A percentile compares a stretch with the other conserved stretches of the same genome.
These are phyloP conservation scores for Globisporangium cystogenes DNA, from an alignment of 352 stramenopile genomes.

Conservation along the genomic window DNA sequence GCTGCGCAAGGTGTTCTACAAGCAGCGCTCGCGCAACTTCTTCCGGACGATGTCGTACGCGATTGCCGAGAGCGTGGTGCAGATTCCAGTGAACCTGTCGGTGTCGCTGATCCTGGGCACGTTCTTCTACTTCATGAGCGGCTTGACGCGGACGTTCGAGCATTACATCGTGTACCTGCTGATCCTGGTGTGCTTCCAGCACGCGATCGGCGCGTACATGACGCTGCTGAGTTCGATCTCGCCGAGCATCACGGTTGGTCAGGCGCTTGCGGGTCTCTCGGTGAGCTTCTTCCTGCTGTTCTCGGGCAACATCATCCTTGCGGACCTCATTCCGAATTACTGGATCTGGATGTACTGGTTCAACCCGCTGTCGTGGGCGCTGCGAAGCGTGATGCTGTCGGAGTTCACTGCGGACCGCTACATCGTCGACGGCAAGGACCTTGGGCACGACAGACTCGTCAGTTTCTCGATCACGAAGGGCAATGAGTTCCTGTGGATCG, in stretches of 20 bases:
- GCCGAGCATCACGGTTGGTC: slow-evolving; percentile 26
- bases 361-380: slow-evolving; percentile 35
- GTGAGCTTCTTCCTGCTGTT: slow-evolving; percentile 40
- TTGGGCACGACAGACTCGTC: slow-evolving; percentile 1
- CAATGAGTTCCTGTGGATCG: slow-evolving; percentile 29
- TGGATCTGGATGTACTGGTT: slow-evolving; percentile 47
- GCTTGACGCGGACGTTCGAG: slow-evolving; percentile 48
- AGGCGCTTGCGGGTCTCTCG: slow-evolving; percentile 20
- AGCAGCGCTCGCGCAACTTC: slow-evolving; percentile 27
- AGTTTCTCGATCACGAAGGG: slow-evolving; percentile 12
- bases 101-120: slow-evolving; percentile 4
- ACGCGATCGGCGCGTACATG: slow-evolving; percentile 31
- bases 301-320: slow-evolving; percentile 38
- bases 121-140: slow-evolving; percentile 66
- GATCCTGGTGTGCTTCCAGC: slow-evolving; percentile 58
- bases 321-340: slow-evolving; percentile 30
- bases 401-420: slow-evolving; percentile 26
- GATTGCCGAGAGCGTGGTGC: slow-evolving; percentile 1
- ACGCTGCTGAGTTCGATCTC: slow-evolving; percentile 23
- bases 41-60: background rate
- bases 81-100: slow-evolving; percentile 9
- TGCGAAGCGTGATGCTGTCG: slow-evolving; percentile 25
- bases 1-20: slow-evolving; percentile 82
- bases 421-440: background rate
- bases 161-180: slow-evolving; percentile 29